Evolutionary conservation across 2,329 filamentous ascomycete species (phyloP).

Genomic region (Ascochyta koolunga): DNA sequence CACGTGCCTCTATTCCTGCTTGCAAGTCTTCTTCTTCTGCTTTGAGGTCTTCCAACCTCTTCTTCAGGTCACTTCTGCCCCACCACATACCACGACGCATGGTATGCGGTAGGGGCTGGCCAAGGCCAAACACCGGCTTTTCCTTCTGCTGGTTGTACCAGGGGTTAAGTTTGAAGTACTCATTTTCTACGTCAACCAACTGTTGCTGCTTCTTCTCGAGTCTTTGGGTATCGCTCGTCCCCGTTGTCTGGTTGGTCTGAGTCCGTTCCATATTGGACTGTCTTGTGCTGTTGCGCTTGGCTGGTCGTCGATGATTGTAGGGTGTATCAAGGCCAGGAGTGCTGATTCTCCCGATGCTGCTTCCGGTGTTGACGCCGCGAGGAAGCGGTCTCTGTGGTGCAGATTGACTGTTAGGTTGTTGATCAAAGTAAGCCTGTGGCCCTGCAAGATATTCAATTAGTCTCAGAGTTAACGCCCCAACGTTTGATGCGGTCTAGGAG

Average conservation of each 20-base stretch:
- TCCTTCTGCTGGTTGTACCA: slow-evolving; percentile 60
- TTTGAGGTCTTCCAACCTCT: slow-evolving; percentile 36
- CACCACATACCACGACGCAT: slow-evolving; percentile 58
- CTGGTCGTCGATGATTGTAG: slow-evolving; percentile 7
- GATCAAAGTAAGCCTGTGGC: slow-evolving; percentile 12
- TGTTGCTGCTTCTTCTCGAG: slow-evolving; percentile 37
- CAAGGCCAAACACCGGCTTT: slow-evolving; percentile 61
- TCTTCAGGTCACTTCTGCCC: slow-evolving; percentile 53
- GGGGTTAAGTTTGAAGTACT: slow-evolving; percentile 60
- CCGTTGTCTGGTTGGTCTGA: slow-evolving; percentile 21
- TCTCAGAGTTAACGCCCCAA: background rate
- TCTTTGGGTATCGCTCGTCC: slow-evolving; percentile 19
- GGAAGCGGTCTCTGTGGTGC: slow-evolving; percentile 4
- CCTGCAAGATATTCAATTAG: slow-evolving; percentile 3
- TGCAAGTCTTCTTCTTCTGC: slow-evolving; percentile 16
- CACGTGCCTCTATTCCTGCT: slow-evolving; percentile 26
- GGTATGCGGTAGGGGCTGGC: slow-evolving; percentile 61
- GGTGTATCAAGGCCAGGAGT: slow-evolving; percentile 14
- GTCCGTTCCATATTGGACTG: slow-evolving; percentile 18
- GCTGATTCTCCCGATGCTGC: slow-evolving; percentile 24
- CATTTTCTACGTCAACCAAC: slow-evolving; percentile 54
- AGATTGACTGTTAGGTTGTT: slow-evolving; percentile 1
- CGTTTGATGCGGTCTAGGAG: background rate
- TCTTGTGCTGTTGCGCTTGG: slow-evolving; percentile 14
- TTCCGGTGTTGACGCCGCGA: slow-evolving; percentile 12